Evolutionary conservation across 805 yeast genomes (phyloP), one percentile per base, ranked within the genome.

Genomic region (Wickerhamiella siamensis): DNA sequence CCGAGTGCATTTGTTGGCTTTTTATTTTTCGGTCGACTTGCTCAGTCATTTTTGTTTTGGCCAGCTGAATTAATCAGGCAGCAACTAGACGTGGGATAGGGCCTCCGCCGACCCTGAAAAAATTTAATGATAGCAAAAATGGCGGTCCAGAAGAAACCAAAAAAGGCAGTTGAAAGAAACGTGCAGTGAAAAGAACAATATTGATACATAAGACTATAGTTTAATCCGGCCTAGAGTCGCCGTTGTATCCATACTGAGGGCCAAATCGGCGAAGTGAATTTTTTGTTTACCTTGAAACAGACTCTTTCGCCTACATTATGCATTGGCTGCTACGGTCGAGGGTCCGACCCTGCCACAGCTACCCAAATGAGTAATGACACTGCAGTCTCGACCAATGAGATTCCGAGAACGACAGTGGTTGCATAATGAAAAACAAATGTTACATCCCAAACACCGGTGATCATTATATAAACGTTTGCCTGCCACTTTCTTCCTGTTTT

Each of bases 351-450:
- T 34, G 37, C 37, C 37, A 34, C 37, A 18, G 17, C 16, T 20
- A 18, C 37, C 37, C 27, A 34, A 34, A 34, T 21, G 37, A 34
- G 37, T 34, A 34, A 34, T 34, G 31, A 22, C 20, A 9, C 31
- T 16, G 38, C 31, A n/a, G 19, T 3, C 6, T 4, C 21, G 31
- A 26, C 38, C 38, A 36, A 36, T 36, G 12, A 36, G 31, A 16
- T 20, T 19, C 21, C 37, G 16, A n/a, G 27, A 26, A 20, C 31
- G 38, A 15, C 21, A 16, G 31, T 16, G 31, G 21, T 5, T 36
- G 38, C 38, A 36, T 36, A 17, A 34, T 21, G 20, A 36, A 36
- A n/a, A 36, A 36, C 29, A 22, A 36, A 36, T 17, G 38, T 36
- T 36, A 36, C 32, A 12, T 24, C 38, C 38, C 31, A 36, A 22